Evolutionary conservation across 1,284 basidiomycete genomes (phyloP), one percentile per base, ranked within the genome.

Genomic region (Malassezia caprae): DNA sequence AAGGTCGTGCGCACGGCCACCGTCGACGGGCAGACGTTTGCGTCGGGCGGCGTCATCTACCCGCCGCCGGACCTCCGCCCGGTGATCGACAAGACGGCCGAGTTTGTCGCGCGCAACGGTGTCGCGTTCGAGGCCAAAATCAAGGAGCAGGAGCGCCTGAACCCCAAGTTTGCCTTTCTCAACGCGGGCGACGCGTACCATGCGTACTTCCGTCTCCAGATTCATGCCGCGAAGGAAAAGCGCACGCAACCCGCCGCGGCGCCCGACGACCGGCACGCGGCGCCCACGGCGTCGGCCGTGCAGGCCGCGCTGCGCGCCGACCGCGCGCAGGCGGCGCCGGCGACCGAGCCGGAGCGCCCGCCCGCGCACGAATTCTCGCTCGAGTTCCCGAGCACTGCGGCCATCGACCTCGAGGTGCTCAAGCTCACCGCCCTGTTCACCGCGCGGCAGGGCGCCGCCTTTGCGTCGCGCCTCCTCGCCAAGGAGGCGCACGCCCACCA

Each of bases 401-500:
- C 87, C 13, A 83, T 90, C 68, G 93, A 98, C 75, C 75, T 98
- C 26, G 77, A 78, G 50, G 74, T 78, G 41, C 62, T 78, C 40
- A 75, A 76, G 32, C 80, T 96, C 46, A 96, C 94, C 1, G 94
- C 94, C 7, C 81, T 98, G 24, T 96, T 94, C 77, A 90, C 90
- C 23, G 94, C 94, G 26, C 85, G 87, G 19, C 83, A 90, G 51
- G 94, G 94, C 2, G 83, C 86, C 26, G 80, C 81, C 21, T 99
- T 98, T 78, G 82, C 96, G 12, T 82, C 84, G 5, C 81, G 84
- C 8, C 82, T 99, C 24, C 88, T 88, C 4, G 79, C 82, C n/a
- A 82, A 84, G 47, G 94, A 99, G 78, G 86, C 86, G 15, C 83
- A 88, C 32, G 98, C 96, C 77, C 94, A 89, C 73, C 93, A 98